Percentiles rank a stretch among this genome's conserved stretches.
phyloP scores from a whole-genome alignment of 148 eudicot species.

The Heliosperma pusillum region DNA sequence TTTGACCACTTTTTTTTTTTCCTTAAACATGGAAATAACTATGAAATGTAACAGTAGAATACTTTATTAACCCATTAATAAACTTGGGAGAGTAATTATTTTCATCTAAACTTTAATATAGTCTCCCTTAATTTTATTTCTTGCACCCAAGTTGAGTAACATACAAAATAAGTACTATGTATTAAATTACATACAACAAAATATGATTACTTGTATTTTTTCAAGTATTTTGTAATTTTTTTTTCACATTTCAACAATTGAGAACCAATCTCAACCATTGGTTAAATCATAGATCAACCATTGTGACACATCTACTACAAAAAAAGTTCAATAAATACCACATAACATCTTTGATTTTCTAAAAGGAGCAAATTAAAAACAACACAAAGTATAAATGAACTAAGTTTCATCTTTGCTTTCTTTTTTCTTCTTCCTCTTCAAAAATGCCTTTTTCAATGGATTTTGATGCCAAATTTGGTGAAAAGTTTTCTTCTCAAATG shows the following conservation, averaged over 20 bases:
- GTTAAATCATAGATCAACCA: constrained; percentile 26
- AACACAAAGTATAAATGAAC: constrained; percentile 10
- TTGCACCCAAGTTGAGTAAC: constrained; percentile 14
- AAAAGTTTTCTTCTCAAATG: constrained; percentile 21
- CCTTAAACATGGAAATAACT: not conserved
- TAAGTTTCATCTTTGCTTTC: constrained; percentile 18
- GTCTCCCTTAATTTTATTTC: not conserved
- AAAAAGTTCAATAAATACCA: constrained; percentile 15
- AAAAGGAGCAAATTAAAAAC: not conserved
- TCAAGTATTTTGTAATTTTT: too few relatives aligned
- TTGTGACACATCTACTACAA: not conserved
- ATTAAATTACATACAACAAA: not conserved
- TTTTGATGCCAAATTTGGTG: constrained; percentile 38
- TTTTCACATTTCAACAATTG: not conserved
- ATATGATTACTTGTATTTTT: constrained; percentile 3
- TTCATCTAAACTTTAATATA: constrained; percentile 8
- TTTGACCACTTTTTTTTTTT: constrained; percentile 21
- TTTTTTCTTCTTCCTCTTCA: constrained; percentile 1
- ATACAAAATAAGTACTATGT: not conserved
- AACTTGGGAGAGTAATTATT: constrained; percentile 19
- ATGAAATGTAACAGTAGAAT: constrained; percentile 22
- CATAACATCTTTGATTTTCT: not conserved
- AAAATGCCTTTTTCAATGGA: constrained; percentile 30
- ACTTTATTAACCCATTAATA: constrained; percentile 22
- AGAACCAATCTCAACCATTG: constrained; percentile 22